Evolutionary conservation across 2,329 filamentous ascomycete genomes (phyloP), one percentile per base, ranked within the genome.

Genomic region (Penicillium sp.): DNA sequence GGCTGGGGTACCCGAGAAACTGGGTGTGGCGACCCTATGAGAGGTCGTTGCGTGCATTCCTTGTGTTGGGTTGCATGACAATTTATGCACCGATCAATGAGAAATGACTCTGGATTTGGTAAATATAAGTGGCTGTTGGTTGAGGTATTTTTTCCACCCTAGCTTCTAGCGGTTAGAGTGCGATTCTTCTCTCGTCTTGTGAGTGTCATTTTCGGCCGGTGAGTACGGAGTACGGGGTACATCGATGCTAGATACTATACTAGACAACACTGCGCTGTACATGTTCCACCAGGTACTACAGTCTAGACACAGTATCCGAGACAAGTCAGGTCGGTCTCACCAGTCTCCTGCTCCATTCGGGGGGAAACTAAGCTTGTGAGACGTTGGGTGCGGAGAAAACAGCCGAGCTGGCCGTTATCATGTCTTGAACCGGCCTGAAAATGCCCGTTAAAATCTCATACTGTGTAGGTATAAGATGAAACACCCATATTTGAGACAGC

Each of bases 21-120:
- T 40, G 38, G 18, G 34, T 27, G 52, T 45, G 52, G 52, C 47
- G 46, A 45, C 11, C 52, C 52, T 54, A 54, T 27, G 36, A 16
- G 42, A 13, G 39, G 48, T 16, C 18, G 34, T 46, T 52, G 27
- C 43, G 16, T 40, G 34, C 43, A 47, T 52, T 21, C 34, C 38
- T 42, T 27, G 27, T 43, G n/a, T 42, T 47, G 29, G 44, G 44
- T 43, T 52, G 44, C 38, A 48, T 34, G 49, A 8, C 27, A n/a
- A 40, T 14, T 39, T 47, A 14, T 51, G 8, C 18, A 36, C n/a
- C 14, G 36, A 38, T 40, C 38, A 40, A 40, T 40, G 16, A 40
- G 38, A 21, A 18, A 3, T 16, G 4, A 16, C 14, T 11, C 14
- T 22, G 21, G 7, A 5, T 45, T 29, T 45, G 9, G 4, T 45